Evolutionary conservation across 1,284 basidiomycete genomes (phyloP), one percentile per base, ranked within the genome.

Genomic region (Mycena citricolor): DNA sequence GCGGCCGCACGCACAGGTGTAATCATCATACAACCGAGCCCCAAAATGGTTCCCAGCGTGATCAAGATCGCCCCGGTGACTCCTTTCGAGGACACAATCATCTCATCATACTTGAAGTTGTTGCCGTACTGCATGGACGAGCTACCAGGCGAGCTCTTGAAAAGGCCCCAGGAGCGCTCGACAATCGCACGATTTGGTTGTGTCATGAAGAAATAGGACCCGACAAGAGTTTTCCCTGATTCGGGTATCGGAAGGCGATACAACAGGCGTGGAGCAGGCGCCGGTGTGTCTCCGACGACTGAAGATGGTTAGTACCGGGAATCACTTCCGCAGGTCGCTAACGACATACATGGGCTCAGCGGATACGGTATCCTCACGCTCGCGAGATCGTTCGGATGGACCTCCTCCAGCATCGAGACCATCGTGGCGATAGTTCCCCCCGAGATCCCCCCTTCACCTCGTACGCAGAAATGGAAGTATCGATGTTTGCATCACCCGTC

Each of bases 91-190:
- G 69, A 67, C 2, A 65, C 66, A 49, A 79, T 20, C 43, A 86
- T 88, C 63, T 94, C 91, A 38, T 81, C 76, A 60, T 94, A 94
- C 23, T 68, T 67, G 67, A 93, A 90, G 3, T 73, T 57, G 1
- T 77, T 66, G 5, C 86, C 87, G 55, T 91, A 89, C 14, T 69
- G 54, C 1, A 57, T 53, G 52, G 45, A 52, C 46, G 42, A 39
- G 14, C 32, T 55, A 51, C 50, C 51, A 35, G 43, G 32, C 17
- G 44, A 48, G 25, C 57, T 68, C 20, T 66, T 57, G 37, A 82
- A 73, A 22, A 94, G 70, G 10, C 83, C 89, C 71, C 83, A 89
- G 17, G 89, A 83, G 42, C 92, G 81, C 52, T 90, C 82, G 26
- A 93, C 86, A 23, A 91, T 65, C 14, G 79, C 67, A 24, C 73